Base-by-base conservation (phyloP, 73 alveolate species). In the Symbiodinium pilosum region DNA sequence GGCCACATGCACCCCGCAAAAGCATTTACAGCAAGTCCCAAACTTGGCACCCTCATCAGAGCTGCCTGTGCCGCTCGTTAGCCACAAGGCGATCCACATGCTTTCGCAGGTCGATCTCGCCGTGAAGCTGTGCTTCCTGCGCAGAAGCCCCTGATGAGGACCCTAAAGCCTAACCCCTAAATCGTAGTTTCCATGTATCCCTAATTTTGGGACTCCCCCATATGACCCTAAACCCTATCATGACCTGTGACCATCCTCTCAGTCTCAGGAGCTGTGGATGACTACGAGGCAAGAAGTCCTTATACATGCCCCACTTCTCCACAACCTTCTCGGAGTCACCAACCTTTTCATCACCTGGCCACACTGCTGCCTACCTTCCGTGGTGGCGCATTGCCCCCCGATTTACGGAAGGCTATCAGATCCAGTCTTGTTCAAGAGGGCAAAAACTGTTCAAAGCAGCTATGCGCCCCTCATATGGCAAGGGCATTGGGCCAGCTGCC, bases 281-380 rank as follows among this genome's bases (percentile, higher is more conserved):
- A n/a, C n/a, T n/a, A n/a, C n/a, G n/a, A n/a, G n/a, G n/a, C n/a
- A n/a, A n/a, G n/a, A n/a, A n/a, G 83, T 91, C 98, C 98, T 93
- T 93, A 85, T 93, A 93, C 98, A 77, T 93, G 34, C 98, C 98
- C 98, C 98, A 93, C 93, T 93, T 93, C 85, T 93, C 98, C 39
- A 93, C 83, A 51, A 93, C 98, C 4, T 44, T 42, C 68, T 93
- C 93, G 28, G 98, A 93, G 36, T 91, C 81, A 43, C 97, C 97
- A 11, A 91, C 81, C 40, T 91, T 91, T 56, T 91, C 97, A 43
- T 91, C 97, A 32, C 97, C 97, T 91, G 42, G 85, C 44, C 26
- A 36, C 11, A 30, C 41, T 36, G 36, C 16, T 26, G 84, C 18
- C 28, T 24, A n/a, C 73, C 20, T 54, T 26, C 26, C 73, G 20